Evolutionary conservation across 805 yeast genomes (phyloP).

Genomic region (Saturnispora gosingensis): DNA sequence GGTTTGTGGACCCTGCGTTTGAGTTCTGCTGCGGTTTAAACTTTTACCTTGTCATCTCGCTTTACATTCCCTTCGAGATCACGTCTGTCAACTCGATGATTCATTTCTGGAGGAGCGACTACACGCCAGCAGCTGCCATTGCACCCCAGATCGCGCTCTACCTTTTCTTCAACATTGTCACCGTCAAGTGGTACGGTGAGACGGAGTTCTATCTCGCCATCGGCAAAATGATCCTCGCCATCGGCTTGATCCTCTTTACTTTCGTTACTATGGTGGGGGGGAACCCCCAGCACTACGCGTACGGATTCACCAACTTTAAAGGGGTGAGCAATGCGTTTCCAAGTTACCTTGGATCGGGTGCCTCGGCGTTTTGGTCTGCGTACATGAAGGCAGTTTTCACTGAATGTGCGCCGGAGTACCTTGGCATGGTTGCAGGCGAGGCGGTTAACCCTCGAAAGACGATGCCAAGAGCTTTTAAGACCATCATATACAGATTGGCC

Average conservation of each 20-base stretch:
- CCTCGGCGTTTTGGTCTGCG: conserved; percentile 61
- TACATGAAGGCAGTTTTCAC: conserved; percentile 67
- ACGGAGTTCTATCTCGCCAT: conserved; percentile 72
- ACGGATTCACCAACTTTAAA: conserved; percentile 24
- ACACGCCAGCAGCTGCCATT: conserved; percentile 61
- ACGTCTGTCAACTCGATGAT: conserved; percentile 71
- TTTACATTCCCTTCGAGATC: conserved; percentile 75
- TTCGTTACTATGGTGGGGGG: conserved; percentile 84
- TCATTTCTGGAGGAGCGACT: conserved; percentile 75
- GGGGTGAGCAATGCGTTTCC: too few relatives aligned
- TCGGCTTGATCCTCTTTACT: conserved; percentile 69
- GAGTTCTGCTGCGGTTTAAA: conserved; percentile 76
- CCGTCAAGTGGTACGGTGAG: conserved; percentile 73
- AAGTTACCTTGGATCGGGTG: conserved; percentile 43
- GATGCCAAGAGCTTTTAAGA: conserved; percentile 70
- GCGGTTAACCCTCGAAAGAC: conserved; percentile 49
- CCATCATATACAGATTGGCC: conserved; percentile 60
- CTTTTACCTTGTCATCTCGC: conserved; percentile 66
- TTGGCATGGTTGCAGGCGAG: conserved; percentile 81
- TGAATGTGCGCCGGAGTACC: conserved; percentile 73
- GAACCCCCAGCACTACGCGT: conserved; percentile 52
- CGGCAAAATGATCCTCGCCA: conserved; percentile 62
- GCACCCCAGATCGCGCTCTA: conserved; percentile 57
- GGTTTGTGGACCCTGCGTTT: conserved; percentile 67
- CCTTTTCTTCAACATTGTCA: conserved; percentile 56